A percentile compares a stretch with the other conserved stretches of the same genome.
Conservation (phyloP, 495 filamentous ascomycete species). For the Penicillium manginii region DNA sequence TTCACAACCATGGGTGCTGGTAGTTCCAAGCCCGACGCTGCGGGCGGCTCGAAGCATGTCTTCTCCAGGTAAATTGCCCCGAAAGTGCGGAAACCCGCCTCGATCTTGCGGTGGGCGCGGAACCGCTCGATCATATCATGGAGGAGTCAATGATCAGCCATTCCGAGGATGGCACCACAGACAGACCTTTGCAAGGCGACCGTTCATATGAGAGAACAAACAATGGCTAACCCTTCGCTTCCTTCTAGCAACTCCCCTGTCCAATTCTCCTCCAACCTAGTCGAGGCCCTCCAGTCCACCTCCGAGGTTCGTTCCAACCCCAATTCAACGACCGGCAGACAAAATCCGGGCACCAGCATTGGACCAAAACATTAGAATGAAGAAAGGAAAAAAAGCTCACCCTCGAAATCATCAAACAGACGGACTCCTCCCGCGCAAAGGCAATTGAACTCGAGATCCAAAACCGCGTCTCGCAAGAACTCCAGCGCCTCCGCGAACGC, state of each 20-base stretch:
- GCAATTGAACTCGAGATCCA: constrained; percentile 87
- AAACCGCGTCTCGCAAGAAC: constrained; percentile 81
- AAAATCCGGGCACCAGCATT: not conserved
- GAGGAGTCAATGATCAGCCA: constrained; percentile 16
- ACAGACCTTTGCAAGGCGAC: not conserved
- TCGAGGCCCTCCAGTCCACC: constrained; percentile 80
- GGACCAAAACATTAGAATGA: not conserved
- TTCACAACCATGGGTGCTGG: constrained; percentile 52
- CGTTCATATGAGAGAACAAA: not conserved
- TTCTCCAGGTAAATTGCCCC: constrained; percentile 50
- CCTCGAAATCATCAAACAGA: constrained; percentile 52
- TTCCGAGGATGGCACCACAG: not conserved
- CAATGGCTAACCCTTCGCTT: not conserved
- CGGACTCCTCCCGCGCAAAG: constrained; percentile 82
- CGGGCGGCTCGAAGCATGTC: constrained; percentile 54
- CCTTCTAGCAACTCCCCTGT: constrained; percentile 74
- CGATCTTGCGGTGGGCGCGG: constrained; percentile 12
- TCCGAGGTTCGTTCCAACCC: constrained; percentile 67
- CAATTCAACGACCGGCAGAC: constrained; percentile 11
- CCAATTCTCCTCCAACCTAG: constrained; percentile 82
- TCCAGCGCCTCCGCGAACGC: constrained; percentile 71
- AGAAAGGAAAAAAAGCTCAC: constrained; percentile 1
- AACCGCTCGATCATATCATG: constrained; percentile 18
- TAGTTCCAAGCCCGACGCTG: constrained; percentile 55
- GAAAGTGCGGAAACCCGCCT: constrained; percentile 5